Percentiles rank a stretch among this genome's conserved stretches.
Conservation (phyloP, 2,329 filamentous ascomycete genomes). For the Xylariaceae sp. region DNA sequence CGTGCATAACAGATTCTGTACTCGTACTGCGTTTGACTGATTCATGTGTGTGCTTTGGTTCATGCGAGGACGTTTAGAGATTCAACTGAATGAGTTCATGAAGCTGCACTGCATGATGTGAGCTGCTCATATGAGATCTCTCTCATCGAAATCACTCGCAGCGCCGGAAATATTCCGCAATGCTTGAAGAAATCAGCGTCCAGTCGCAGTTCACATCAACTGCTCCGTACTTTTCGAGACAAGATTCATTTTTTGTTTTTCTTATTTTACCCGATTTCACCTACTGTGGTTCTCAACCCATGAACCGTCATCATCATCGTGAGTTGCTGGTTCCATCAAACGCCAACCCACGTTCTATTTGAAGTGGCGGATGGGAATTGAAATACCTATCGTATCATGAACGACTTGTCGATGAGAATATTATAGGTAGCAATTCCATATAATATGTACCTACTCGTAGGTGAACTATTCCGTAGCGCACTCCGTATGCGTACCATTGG, state of each 20-base stretch:
- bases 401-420: neutral
- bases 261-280: too few species aligned
- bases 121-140: neutral
- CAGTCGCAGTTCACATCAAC: neutral
- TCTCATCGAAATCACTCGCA: neutral
- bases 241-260: too few species aligned
- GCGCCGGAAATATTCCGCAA: neutral
- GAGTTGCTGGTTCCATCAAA: neutral
- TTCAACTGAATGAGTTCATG: neutral
- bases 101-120: neutral
- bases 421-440: neutral
- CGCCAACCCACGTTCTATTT: neutral
- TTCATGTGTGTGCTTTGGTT: neutral
- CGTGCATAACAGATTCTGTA: neutral
- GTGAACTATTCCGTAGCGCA: neutral
- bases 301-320: neutral
- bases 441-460: neutral
- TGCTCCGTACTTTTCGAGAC: neutral
- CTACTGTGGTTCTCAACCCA: too few species aligned
- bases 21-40: neutral
- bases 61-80: neutral
- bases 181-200: neutral
- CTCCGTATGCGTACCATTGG: conserved; percentile 2
- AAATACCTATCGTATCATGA: too few species aligned
- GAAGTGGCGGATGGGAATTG: neutral